Evolutionary conservation across 1,139 yeast species (phyloP).

Genomic region (Citeromyces hawaiiensis): DNA sequence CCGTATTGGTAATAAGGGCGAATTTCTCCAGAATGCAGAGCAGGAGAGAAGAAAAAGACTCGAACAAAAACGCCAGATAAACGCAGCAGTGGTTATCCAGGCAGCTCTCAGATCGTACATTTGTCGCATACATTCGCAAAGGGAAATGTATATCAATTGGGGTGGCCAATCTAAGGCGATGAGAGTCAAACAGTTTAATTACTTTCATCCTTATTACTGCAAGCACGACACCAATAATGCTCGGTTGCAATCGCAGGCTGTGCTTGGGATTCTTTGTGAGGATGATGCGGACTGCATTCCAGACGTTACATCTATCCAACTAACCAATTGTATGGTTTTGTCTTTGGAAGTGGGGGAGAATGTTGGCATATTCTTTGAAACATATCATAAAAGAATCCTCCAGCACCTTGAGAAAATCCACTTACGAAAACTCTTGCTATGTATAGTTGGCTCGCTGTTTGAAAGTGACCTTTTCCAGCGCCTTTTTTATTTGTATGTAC

Average conservation of each 20-base stretch:
- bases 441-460: too few species aligned
- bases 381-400: too few species aligned
- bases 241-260: neutral
- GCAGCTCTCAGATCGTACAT: constrained; percentile 24
- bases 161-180: neutral
- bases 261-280: neutral
- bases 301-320: too few species aligned
- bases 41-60: constrained; percentile 59
- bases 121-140: constrained; percentile 14
- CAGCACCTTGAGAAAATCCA: too few species aligned
- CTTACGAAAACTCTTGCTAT: too few species aligned
- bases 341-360: too few species aligned
- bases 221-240: neutral
- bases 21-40: constrained; percentile 47
- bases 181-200: neutral
- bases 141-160: constrained; percentile 4
- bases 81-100: constrained; percentile 40
- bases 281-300: neutral
- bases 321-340: too few species aligned
- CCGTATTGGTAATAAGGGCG: constrained; percentile 19
- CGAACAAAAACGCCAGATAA: constrained; percentile 30
- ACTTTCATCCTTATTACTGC: neutral
- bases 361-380: too few species aligned
- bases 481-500: too few species aligned
- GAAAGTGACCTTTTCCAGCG: too few species aligned